A percentile compares a stretch with the other conserved stretches of the same genome.
Conservation (phyloP, 208 protist species). For the Acanthamoeba castellanii region DNA sequence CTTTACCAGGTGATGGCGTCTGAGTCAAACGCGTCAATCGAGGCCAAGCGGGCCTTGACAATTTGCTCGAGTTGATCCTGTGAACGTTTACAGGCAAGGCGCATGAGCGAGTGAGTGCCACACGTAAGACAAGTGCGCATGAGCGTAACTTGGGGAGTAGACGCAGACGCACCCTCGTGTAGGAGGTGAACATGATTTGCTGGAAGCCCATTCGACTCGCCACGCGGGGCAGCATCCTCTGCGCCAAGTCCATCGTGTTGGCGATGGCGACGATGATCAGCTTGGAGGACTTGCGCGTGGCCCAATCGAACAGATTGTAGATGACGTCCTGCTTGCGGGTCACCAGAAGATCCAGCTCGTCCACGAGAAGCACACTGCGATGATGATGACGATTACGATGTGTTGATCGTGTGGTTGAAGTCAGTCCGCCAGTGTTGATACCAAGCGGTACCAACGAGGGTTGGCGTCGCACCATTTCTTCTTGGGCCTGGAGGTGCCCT, state of each 20-base stretch:
- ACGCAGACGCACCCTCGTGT: conserved; percentile 69
- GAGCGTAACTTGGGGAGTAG: not conserved
- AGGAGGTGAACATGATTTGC: conserved; percentile 81
- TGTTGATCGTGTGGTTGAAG: not conserved
- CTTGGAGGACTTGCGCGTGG: conserved; percentile 71
- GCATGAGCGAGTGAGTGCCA: not conserved
- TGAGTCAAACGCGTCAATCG: conserved; percentile 82
- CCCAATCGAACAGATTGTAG: conserved; percentile 90
- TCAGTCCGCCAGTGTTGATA: not conserved
- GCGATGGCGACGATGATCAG: conserved; percentile 87
- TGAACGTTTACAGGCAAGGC: not conserved
- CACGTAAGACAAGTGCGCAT: not conserved
- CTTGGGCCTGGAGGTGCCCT: not conserved
- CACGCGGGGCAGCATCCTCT: conserved; percentile 63
- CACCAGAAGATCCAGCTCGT: conserved; percentile 87
- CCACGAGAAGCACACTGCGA: conserved; percentile 80
- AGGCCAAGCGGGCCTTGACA: conserved; percentile 77
- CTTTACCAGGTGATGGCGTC: conserved; percentile 60
- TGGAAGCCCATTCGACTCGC: conserved; percentile 64
- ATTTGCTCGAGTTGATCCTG: conserved; percentile 80
- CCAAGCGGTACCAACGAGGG: not conserved
- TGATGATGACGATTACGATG: not conserved
- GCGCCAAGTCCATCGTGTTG: conserved; percentile 90
- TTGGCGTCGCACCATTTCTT: conserved; percentile 9
- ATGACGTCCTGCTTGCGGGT: conserved; percentile 87